These are phyloP conservation scores for Zasmidium cellare DNA, from an alignment of 2,329 filamentous ascomycete species.

Conservation along the genomic window DNA sequence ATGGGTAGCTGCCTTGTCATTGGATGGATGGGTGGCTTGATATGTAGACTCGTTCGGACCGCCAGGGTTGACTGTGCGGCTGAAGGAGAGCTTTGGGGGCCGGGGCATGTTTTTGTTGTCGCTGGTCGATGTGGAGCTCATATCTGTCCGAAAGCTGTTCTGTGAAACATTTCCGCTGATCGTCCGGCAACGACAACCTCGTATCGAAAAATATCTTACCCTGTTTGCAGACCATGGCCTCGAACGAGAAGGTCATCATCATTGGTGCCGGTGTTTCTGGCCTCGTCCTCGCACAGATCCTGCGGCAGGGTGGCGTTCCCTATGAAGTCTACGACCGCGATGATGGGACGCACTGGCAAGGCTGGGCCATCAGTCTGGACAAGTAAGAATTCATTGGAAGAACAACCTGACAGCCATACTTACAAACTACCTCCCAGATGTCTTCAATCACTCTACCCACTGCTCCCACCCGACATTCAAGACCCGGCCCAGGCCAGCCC, in stretches of 20 bases:
- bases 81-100: no score
- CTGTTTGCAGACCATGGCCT: neutral
- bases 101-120: no score
- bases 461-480: neutral
- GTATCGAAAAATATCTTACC: neutral
- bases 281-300: neutral
- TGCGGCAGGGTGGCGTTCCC: neutral
- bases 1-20: no score
- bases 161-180: no score
- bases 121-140: no score
- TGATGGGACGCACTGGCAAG: neutral
- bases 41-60: no score
- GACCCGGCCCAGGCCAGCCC: neutral
- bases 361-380: neutral
- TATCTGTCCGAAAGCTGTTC: no score
- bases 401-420: neutral
- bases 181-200: no score
- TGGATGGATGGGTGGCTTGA: no score
- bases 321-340: neutral
- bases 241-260: neutral
- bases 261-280: neutral
- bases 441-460: neutral
- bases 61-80: no score
- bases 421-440: neutral
- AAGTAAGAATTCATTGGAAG: neutral